Percentiles rank a stretch among this genome's conserved stretches.
Evolutionary conservation across 352 stramenopile genomes (phyloP).

Genomic region (Aphanomyces stellatus): DNA sequence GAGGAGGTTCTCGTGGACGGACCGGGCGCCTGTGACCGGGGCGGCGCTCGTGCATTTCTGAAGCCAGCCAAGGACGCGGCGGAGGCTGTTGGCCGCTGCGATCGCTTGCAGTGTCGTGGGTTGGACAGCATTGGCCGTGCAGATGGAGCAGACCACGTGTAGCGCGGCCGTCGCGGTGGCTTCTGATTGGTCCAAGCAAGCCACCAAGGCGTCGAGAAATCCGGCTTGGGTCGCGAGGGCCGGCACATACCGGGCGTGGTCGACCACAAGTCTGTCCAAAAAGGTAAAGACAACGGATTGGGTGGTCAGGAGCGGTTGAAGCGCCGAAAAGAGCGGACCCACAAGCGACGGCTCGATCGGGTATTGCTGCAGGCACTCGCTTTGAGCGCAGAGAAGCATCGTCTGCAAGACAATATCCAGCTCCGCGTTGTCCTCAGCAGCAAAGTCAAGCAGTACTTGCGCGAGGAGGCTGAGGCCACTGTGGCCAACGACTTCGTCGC

Average conservation of each 20-base stretch:
- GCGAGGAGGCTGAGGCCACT: constrained; percentile 45
- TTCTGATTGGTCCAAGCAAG: neutral
- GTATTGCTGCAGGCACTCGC: constrained; percentile 9
- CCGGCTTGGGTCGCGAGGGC: neutral
- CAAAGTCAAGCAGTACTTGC: neutral
- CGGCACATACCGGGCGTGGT: neutral
- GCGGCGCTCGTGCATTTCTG: neutral
- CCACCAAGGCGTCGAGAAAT: neutral
- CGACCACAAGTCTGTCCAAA: neutral
- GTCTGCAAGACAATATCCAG: neutral
- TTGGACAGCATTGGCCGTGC: no score
- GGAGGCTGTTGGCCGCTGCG: neutral
- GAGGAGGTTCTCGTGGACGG: neutral
- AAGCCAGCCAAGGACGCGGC: neutral
- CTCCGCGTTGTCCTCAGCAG: neutral
- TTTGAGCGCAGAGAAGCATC: neutral
- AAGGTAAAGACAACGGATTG: neutral
- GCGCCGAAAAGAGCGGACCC: neutral
- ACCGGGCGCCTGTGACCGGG: neutral
- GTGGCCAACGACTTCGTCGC: constrained; percentile 46
- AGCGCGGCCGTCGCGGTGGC: neutral
- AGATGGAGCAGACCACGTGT: neutral
- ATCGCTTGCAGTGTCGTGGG: neutral
- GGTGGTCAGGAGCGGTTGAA: neutral
- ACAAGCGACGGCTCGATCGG: constrained; percentile 1